A percentile compares a stretch with the other conserved stretches of the same genome.
Evolutionary conservation across 768 basidiomycete genomes (phyloP).

Genomic region (Amanita jacksonii): DNA sequence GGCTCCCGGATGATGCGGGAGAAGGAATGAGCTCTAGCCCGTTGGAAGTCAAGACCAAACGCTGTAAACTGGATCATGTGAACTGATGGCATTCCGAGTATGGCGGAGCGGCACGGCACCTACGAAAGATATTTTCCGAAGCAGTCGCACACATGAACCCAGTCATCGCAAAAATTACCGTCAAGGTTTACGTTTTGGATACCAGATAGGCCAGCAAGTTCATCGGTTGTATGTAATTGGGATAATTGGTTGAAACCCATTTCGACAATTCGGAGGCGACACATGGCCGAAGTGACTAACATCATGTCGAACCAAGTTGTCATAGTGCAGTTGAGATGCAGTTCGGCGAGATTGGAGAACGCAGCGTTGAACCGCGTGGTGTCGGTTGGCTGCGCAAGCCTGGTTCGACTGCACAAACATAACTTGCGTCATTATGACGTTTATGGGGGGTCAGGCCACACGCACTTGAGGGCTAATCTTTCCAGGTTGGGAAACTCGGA

Average conservation of each 20-base stretch:
- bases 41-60: slow-evolving; percentile 61
- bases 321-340: slow-evolving; percentile 69
- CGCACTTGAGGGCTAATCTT: slow-evolving; percentile 73
- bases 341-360: slow-evolving; percentile 46
- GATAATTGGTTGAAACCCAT: slow-evolving; percentile 60
- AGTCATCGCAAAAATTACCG: slow-evolving; percentile 50
- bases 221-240: slow-evolving; percentile 10
- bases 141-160: slow-evolving; percentile 39
- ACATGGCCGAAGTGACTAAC: slow-evolving; percentile 41
- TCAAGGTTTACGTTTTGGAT: slow-evolving; percentile 61
- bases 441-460: slow-evolving; percentile 9
- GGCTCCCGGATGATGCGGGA: slow-evolving; percentile 16
- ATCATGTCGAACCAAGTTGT: slow-evolving; percentile 64
- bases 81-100: slow-evolving; percentile 10
- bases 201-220: slow-evolving; percentile 13
- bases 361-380: slow-evolving; percentile 23
- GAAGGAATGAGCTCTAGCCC: slow-evolving; percentile 39
- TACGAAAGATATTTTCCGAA: slow-evolving; percentile 39
- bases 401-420: slow-evolving; percentile 47
- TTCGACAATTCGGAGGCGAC: slow-evolving; percentile 46
- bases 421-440: slow-evolving; percentile 11
- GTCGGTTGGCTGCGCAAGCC: slow-evolving; percentile 37
- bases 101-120: slow-evolving; percentile 15
- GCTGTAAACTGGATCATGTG: slow-evolving; percentile 41
- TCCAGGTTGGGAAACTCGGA: slow-evolving; percentile 51